Percentiles rank a stretch among this genome's conserved stretches.
Evolutionary conservation across 495 filamentous ascomycete genomes (phyloP).

Genomic region (Penicillium psychrofluorescens): DNA sequence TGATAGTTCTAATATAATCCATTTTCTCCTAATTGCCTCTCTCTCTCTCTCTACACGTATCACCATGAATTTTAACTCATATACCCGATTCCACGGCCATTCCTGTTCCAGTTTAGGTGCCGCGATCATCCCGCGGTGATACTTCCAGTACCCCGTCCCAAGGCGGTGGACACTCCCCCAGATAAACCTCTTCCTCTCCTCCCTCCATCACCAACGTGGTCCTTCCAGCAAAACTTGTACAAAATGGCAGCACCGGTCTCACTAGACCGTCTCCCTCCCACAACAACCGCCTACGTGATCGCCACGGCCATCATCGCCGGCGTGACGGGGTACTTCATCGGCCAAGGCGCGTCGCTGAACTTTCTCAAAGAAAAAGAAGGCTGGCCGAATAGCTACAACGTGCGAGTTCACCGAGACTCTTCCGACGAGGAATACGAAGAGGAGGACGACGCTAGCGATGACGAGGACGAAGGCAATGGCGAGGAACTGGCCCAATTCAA

Average conservation of each 20-base stretch:
- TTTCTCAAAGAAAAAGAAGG: slow-evolving; percentile 41
- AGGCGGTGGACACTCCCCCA: no score
- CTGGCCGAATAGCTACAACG: slow-evolving; percentile 47
- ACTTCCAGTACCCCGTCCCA: no score
- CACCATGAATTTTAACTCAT: no score
- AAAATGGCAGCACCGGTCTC: slow-evolving; percentile 33
- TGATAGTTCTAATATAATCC: neutral
- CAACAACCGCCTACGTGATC: slow-evolving; percentile 46
- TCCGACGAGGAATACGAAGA: slow-evolving; percentile 34
- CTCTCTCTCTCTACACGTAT: neutral
- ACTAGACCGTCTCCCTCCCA: slow-evolving; percentile 33
- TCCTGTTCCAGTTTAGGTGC: no score
- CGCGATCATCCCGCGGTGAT: no score
- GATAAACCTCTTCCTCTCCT: neutral
- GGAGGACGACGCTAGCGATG: slow-evolving; percentile 15
- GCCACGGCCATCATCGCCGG: slow-evolving; percentile 59
- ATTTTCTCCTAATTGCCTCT: neutral
- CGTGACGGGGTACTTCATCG: slow-evolving; percentile 59
- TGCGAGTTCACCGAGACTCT: slow-evolving; percentile 39
- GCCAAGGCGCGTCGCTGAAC: slow-evolving; percentile 42
- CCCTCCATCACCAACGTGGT: neutral
- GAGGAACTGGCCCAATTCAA: slow-evolving; percentile 39
- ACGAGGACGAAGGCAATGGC: slow-evolving; percentile 32
- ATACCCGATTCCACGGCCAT: no score
- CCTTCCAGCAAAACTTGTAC: neutral